Evolutionary conservation across 805 yeast species (phyloP).

Genomic region (Starmerella riodocensis): DNA sequence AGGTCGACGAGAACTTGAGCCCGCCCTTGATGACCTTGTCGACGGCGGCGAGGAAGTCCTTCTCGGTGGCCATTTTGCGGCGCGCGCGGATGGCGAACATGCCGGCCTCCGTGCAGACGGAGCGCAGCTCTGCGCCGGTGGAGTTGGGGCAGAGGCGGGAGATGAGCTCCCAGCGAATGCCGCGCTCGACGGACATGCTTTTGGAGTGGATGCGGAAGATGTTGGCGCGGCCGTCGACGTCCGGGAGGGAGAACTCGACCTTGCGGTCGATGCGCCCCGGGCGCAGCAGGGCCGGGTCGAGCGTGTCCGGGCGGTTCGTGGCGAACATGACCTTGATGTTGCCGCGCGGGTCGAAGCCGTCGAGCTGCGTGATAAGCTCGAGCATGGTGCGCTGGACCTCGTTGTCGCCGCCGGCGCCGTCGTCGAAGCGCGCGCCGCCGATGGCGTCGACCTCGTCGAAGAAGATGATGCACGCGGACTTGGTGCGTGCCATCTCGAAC

Average conservation of each 20-base stretch:
- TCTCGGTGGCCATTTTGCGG: conserved; percentile 95
- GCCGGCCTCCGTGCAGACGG: conserved; percentile 98
- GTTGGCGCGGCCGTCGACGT: conserved; percentile 94
- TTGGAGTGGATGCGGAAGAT: conserved; percentile 94
- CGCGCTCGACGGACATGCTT: conserved; percentile 95
- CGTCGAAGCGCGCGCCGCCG: conserved; percentile 99
- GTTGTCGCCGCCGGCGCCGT: conserved; percentile 98
- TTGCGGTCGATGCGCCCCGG: conserved; percentile 99
- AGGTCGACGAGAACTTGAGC: conserved; percentile 91
- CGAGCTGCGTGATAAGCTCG: conserved; percentile 93
- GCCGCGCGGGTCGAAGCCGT: conserved; percentile 98
- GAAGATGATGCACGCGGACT: conserved; percentile 94
- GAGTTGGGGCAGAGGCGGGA: conserved; percentile 96
- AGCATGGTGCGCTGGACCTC: conserved; percentile 99
- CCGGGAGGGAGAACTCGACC: conserved; percentile 93
- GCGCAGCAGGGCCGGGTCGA: conserved; percentile 93
- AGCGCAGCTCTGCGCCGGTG: conserved; percentile 96
- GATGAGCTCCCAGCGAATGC: conserved; percentile 95
- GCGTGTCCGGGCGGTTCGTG: conserved; percentile 92
- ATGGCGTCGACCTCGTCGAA: conserved; percentile 98
- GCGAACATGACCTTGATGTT: conserved; percentile 99
- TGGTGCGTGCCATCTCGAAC: conserved; percentile 97
- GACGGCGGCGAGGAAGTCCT: conserved; percentile 93
- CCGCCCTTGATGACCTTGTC: conserved; percentile 98
- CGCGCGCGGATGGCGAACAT: conserved; percentile 99